Evolutionary conservation across 331 rosid genomes (phyloP), one percentile per base, ranked within the genome.

Genomic region (Spiraea crenata): DNA sequence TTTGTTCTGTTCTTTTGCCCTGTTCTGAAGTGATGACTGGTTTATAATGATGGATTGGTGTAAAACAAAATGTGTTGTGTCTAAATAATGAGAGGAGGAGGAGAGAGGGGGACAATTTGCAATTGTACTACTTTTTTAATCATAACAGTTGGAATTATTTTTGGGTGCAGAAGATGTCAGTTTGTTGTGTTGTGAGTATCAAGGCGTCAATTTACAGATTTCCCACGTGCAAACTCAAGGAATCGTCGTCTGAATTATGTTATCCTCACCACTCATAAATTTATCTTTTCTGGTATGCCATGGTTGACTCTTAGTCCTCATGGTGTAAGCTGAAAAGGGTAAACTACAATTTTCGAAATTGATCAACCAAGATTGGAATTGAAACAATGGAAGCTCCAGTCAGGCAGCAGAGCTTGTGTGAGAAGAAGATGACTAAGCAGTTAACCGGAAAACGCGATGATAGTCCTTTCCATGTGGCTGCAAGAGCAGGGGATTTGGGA

Each of bases 401-500:
- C 57, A 75, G 76, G 81, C 70, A 34, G 68, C 61, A 5, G 70
- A 77, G 76, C 60, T 39, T 63, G 45, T n/a, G 38, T 31, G 48
- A 11, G 37, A 65, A 77, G 82, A 81, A 39, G 82, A 88, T 90
- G 96, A 76, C 77, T 77, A 86, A 82, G 80, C 90, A 82, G 77
- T 64, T 85, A 65, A 82, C 87, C 1, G 87, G 85, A 64, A 81
- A 79, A 45, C 76, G 87, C 46, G 88, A 86, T 2, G 89, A 90
- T 79, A 77, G 73, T 62, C 85, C 84, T 38, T 25, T 88, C 38
- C 96, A 86, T 58, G 70, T 74, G 45, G 96, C 90, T 1, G 82
- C 85, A 6, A 83, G 96, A 44, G 79, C 71, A 39, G 92, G 90
- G 63, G 78, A 86, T 78, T 67, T 83, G n/a, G 92, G 84, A 31